Base-by-base conservation (phyloP, 2,329 filamentous ascomycete genomes). In the Verticillium isaacii region DNA sequence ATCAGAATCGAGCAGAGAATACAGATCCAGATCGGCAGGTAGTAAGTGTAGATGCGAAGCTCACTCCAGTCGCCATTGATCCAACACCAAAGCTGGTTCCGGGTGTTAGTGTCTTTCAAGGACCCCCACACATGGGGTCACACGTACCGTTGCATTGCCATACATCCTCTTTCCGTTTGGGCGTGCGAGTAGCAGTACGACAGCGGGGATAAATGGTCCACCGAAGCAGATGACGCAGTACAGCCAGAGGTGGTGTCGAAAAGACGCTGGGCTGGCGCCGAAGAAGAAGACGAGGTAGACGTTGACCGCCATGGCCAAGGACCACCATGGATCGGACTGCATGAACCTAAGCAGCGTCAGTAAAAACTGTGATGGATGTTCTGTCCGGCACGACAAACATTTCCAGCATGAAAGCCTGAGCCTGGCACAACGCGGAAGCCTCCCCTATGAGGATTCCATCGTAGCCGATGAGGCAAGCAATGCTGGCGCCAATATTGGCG, bases 271-370 rank as follows among this genome's bases (percentile, higher is more conserved):
- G 56, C 79, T 85, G 57, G 81, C 80, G n/a, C 82, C 78, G 66
- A 82, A 82, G 73, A 86, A 87, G 71, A 87, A 87, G 62, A 87
- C 84, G 59, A 93, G 81, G 68, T 89, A 91, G 64, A 94, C 91
- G 69, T 94, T 95, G 70, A 89, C 80, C 3, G 91, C 90, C 91
- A 95, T 94, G 65, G 89, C 89, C 60, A 93, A 84, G 0, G 89
- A 90, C 90, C 88, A 93, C 76, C 90, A 83, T 0, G 88, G 86
- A 73, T 92, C 89, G 5, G 88, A 89, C 66, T 89, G 88, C 85
- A 91, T 89, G 73, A 92, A 92, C 85, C 88, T 91, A 65, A 12
- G n/a, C 12, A 6, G 6, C 1, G 56, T 66, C 23, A 66, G 61
- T 15, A 12, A 56, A 9, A 23, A 17, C 2, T 12, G 7, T 11